Conservation (phyloP, 2,329 filamentous ascomycete genomes). For the Colletotrichum ledebouriae region DNA sequence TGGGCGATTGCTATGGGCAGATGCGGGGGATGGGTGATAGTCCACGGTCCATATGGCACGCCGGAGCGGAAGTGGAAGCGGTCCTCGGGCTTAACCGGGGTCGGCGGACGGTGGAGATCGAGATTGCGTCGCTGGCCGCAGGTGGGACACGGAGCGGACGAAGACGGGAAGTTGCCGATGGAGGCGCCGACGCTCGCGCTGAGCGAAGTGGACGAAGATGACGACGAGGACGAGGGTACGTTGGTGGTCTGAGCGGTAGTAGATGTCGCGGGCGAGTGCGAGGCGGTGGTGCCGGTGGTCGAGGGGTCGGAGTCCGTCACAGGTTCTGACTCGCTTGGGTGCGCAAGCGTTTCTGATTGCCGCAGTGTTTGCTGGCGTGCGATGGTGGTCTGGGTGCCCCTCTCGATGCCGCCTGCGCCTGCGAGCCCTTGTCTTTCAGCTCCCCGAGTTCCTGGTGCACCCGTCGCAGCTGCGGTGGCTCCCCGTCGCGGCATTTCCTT, state of each 20-base stretch:
- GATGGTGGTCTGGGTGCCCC: constrained; percentile 34
- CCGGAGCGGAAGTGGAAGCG: constrained; percentile 40
- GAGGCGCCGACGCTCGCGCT: constrained; percentile 36
- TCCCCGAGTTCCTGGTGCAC: neutral
- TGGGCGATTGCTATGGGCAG: neutral
- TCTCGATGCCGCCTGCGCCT: constrained; percentile 18
- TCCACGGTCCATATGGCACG: constrained; percentile 38
- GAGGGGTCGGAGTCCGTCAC: constrained; percentile 31
- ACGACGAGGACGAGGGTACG: constrained; percentile 26
- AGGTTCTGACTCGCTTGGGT: constrained; percentile 26
- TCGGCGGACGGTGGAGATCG: constrained; percentile 38
- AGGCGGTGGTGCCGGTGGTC: constrained; percentile 24
- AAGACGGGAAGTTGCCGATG: constrained; percentile 33
- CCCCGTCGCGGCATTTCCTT: constrained; percentile 20
- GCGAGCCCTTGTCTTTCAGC: neutral
- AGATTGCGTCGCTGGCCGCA: constrained; percentile 39
- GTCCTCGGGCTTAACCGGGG: constrained; percentile 39
- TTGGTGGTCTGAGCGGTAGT: constrained; percentile 36
- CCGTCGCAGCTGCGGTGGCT: neutral
- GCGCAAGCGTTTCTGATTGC: constrained; percentile 31
- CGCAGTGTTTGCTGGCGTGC: constrained; percentile 16
- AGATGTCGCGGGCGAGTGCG: constrained; percentile 32
- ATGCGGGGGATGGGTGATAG: constrained; percentile 31
- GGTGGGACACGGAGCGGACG: constrained; percentile 37
- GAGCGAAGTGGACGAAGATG: constrained; percentile 37